Evolutionary conservation across 1,139 yeast species (phyloP), one percentile per base, ranked within the genome.

Genomic region (Sugiyamaella castrensis): DNA sequence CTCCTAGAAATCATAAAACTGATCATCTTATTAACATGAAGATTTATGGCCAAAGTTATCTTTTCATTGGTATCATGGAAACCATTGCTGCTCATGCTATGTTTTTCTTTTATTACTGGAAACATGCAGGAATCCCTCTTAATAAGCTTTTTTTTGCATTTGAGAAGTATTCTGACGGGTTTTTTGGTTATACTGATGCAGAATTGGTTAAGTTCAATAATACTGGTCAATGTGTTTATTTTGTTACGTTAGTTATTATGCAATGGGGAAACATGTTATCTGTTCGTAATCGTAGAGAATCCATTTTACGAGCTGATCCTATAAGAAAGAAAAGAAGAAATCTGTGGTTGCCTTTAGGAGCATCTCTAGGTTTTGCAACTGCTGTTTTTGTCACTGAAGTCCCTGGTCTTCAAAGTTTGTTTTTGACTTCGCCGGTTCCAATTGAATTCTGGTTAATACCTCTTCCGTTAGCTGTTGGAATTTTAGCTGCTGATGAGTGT

Each of bases 371-470:
- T 1, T 57, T 77, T 28, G 70, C 66, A 2, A 70, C 72, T 9
- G 73, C 77, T 0, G 73, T 77, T 57, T 65, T 77, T 52, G 68
- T 77, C 62, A 74, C 74, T 54, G 75, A 76, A 53, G 67, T 73
- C 40, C 79, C 79, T 5, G 70, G 70, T 40, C 64, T 76, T 47
- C 76, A 75, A 52, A 54, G 47, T 1, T 64, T 66, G 8, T 62
- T 77, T 56, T 71, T 67, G 1, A 68, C 79, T 1, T 65, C 68
- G 0, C 59, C 64, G 10, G 73, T 76, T 8, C 80, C 80, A 1
- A 76, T 71, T n/a, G 75, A 74, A 54, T 72, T 73, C 58, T 77
- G 71, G 57, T 72, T 77, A 56, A 69, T 76, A 46, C 76, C 81
- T 1, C 41, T 76, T 34, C 79, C 75, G 0, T 73, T 76, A 56